phyloP scores from a whole-genome alignment of 2,329 filamentous ascomycete genomes.

The Decorospora gaudefroyi region DNA sequence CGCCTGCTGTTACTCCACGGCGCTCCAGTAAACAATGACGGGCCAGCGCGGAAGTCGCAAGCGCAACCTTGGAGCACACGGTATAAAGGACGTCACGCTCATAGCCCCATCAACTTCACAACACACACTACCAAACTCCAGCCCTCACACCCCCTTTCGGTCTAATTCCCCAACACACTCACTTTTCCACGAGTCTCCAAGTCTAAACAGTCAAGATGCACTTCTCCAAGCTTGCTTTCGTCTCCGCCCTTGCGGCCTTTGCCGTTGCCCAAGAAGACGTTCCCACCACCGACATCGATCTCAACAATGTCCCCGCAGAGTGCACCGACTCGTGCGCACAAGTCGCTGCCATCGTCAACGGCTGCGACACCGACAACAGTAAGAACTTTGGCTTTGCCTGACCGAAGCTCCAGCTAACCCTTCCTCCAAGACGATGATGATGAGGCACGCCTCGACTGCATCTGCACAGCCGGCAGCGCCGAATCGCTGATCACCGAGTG shows the following conservation, averaged over 20 bases:
- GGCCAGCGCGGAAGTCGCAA: background rate
- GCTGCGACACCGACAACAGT: slow-evolving; percentile 34
- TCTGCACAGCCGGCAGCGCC: slow-evolving; percentile 36
- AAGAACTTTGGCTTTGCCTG: background rate
- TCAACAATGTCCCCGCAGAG: slow-evolving; percentile 37
- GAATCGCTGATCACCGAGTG: slow-evolving; percentile 34
- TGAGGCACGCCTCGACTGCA: slow-evolving; percentile 31
- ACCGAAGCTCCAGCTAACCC: background rate
- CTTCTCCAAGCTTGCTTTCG: slow-evolving; percentile 32
- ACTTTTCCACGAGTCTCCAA: background rate
- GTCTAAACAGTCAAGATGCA: slow-evolving; percentile 22
- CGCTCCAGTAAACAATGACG: background rate
- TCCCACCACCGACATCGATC: slow-evolving; percentile 25
- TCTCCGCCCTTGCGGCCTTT: slow-evolving; percentile 27
- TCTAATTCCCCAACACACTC: background rate
- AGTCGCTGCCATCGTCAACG: slow-evolving; percentile 27
- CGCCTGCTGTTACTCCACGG: background rate
- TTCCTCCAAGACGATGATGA: slow-evolving; percentile 25
- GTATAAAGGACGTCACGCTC: slow-evolving; percentile 6
- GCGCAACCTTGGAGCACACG: background rate
- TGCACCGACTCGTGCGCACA: slow-evolving; percentile 37
- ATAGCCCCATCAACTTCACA: slow-evolving; percentile 1
- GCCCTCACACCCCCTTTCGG: background rate
- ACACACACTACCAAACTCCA: no score
- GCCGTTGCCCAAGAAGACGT: slow-evolving; percentile 34